Percentiles rank a stretch among this genome's conserved stretches.
Conservation (phyloP, 169 alveolate species). For the Eimeria mitis region DNA sequence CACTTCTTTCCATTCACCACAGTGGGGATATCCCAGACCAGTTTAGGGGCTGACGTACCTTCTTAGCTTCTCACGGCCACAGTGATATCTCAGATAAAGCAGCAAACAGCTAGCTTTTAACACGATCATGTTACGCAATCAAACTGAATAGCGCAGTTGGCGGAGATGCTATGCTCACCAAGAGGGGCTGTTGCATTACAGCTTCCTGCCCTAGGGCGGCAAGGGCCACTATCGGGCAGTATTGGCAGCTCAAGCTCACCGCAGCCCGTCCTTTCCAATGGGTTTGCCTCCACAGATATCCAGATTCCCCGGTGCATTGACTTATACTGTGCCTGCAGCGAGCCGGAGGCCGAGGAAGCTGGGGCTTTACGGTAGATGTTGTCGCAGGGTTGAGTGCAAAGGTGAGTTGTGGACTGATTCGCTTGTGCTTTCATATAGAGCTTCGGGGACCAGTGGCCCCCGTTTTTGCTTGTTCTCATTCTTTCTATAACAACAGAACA, state of each 20-base stretch:
- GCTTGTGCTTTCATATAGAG: neutral
- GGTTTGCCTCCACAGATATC: neutral
- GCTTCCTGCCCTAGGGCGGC: neutral
- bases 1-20: neutral
- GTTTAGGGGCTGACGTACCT: neutral
- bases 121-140: neutral
- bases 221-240: neutral
- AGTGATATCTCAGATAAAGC: neutral
- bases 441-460: neutral
- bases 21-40: neutral
- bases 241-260: neutral
- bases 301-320: neutral
- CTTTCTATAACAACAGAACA: neutral
- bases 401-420: neutral
- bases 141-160: neutral
- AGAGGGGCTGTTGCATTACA: neutral
- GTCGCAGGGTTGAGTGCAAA: neutral
- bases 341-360: conserved; percentile 54
- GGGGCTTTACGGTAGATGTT: conserved; percentile 11
- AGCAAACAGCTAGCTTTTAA: neutral
- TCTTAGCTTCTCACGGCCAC: neutral
- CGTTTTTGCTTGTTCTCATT: neutral
- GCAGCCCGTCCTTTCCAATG: neutral
- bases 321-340: conserved; percentile 8
- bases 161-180: neutral